Evolutionary conservation across 495 filamentous ascomycete genomes (phyloP), one percentile per base, ranked within the genome.

Genomic region (Hypoxylon rickii): DNA sequence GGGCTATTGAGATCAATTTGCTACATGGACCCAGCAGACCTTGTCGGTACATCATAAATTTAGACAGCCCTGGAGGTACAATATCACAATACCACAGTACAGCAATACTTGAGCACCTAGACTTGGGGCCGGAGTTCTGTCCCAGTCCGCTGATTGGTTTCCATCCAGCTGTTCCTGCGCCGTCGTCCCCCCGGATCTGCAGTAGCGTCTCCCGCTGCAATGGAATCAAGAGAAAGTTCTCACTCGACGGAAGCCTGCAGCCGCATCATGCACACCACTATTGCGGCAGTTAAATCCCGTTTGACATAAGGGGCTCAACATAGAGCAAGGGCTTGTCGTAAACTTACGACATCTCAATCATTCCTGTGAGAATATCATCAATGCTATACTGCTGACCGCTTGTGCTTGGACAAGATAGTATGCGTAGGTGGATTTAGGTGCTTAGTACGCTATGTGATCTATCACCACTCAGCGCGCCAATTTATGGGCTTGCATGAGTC

Each of bases 171-270:
- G 43, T 26, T 34, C 31, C 18, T 29, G 24, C 24, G 10, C 46
- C 39, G 41, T 46, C 19, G n/a, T 17, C 29, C 20, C 58, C 51
- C 51, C 51, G 45, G 58, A 61, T 61, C 43, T 55, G 40, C 51
- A 46, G 24, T 29, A 29, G 24, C 24, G 10, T 29, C 4, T 29
- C 4, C 24, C 32, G 32, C 12, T 13, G 32, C 32, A 13, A 12
- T 34, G 32, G 32, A n/a, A n/a, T 12, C 32, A 29, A 10, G 4
- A 29, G 24, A 29, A 34, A 12, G 12, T 34, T 3, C 3, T 7
- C 32, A 12, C 32, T 13, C n/a, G n/a, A 13, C 32, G 32, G 7
- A 34, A 34, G 3, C 3, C 32, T 34, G 32, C 32, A 7, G 6
- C 12, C 5, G n/a, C 32, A 8, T 34, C 5, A 8, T 12, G 32